Conservation (phyloP, 106 monocot species). For the Dioscorea alata region DNA sequence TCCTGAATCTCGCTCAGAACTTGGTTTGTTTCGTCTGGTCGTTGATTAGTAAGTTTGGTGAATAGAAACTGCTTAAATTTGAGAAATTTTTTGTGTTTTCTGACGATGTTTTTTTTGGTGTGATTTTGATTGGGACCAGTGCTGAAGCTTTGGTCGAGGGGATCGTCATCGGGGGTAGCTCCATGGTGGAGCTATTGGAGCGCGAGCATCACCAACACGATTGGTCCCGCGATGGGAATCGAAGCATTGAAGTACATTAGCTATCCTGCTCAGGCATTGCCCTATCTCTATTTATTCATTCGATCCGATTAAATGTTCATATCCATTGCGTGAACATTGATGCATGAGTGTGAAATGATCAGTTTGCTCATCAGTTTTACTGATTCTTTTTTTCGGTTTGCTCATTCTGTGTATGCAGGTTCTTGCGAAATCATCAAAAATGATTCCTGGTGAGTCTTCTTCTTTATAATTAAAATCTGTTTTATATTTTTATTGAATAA, state of each 20-base stretch:
- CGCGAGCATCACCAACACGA: conserved; percentile 87
- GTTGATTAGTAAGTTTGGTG: conserved; percentile 61
- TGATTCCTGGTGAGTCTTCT: conserved; percentile 87
- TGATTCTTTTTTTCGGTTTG: conserved; percentile 1
- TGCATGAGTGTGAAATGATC: neutral
- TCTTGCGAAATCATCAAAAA: conserved; percentile 95
- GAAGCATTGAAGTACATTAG: conserved; percentile 96
- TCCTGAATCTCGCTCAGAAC: conserved; percentile 98
- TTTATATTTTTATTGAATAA: no score
- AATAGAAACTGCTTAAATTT: neutral
- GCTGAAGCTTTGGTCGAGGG: conserved; percentile 69
- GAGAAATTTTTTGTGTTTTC: neutral
- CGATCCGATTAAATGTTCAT: neutral
- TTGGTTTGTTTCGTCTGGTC: conserved; percentile 93
- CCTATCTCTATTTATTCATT: neutral
- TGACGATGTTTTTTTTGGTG: neutral
- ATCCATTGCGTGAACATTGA: neutral
- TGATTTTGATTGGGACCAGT: conserved; percentile 21
- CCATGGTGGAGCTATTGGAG: conserved; percentile 90
- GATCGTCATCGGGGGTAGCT: conserved; percentile 53
- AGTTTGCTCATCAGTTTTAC: neutral
- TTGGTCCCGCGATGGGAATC: conserved; percentile 97
- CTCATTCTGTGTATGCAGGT: conserved; percentile 44
- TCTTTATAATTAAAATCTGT: neutral
- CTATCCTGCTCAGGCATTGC: conserved; percentile 83